phyloP scores from a whole-genome alignment of 1,284 basidiomycete genomes.

The Moesziomyces aphidis region DNA sequence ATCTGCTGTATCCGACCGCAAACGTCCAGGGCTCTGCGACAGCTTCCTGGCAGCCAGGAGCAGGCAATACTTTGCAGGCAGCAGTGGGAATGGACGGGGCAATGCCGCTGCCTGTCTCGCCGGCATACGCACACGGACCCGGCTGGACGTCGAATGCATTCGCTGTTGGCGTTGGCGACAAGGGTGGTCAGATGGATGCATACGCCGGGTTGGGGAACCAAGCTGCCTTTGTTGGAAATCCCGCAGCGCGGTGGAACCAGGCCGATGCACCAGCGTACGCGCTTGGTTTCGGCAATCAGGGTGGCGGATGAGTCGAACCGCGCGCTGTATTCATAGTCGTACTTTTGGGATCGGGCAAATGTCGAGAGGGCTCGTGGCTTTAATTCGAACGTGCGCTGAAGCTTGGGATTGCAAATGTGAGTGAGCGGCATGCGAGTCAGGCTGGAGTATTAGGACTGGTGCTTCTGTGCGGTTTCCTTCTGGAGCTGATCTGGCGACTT shows the following conservation, averaged over 20 bases:
- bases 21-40: background rate
- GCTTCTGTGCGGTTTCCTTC: conserved; percentile 44
- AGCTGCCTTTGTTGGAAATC: background rate
- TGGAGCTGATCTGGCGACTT: conserved; percentile 47
- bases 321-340: too few species aligned
- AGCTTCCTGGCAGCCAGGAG: background rate
- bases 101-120: background rate
- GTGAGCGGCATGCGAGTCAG: too few species aligned
- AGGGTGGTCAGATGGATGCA: background rate
- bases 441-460: conserved; percentile 4
- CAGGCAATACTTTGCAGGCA: too few species aligned
- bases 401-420: background rate
- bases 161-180: background rate
- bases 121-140: background rate
- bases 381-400: too few species aligned
- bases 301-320: too few species aligned
- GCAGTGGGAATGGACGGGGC: background rate
- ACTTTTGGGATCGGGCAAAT: too few species aligned
- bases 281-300: background rate
- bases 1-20: background rate
- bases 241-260: background rate
- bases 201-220: background rate
- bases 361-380: too few species aligned
- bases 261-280: background rate
- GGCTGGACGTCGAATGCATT: background rate